Conservation (phyloP, 441 rosid species). For the Syzygium syzygioides region DNA sequence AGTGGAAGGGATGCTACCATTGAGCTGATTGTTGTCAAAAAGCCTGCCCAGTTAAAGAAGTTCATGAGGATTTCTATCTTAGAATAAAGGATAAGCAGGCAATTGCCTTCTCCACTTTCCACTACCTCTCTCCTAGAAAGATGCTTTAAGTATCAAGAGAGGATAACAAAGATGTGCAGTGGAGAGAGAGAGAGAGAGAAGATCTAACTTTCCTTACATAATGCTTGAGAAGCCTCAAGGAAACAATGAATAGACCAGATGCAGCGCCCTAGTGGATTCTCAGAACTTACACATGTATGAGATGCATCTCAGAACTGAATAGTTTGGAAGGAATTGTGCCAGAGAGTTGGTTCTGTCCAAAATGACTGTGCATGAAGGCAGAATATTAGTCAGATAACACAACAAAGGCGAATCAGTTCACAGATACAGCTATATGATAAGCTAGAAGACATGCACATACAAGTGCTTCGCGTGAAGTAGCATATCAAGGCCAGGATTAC, state of each 20-base stretch:
- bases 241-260: background rate
- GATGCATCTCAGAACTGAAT: slow-evolving; percentile 46
- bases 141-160: background rate
- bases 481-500: slow-evolving; percentile 70
- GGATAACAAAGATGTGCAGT: background rate
- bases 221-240: background rate
- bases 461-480: slow-evolving; percentile 56
- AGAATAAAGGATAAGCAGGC: background rate
- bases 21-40: slow-evolving; percentile 54
- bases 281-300: slow-evolving; percentile 65
- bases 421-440: background rate
- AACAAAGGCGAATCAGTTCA: background rate
- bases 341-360: slow-evolving; percentile 57
- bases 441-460: slow-evolving; percentile 31
- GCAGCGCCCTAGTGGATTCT: background rate
- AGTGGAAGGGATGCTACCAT: slow-evolving; percentile 45
- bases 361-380: slow-evolving; percentile 35
- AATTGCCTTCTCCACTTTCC: background rate
- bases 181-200: background rate
- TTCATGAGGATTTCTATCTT: background rate
- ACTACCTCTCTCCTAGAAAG: background rate
- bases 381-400: background rate
- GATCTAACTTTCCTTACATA: background rate
- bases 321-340: slow-evolving; percentile 53
- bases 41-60: slow-evolving; percentile 32